Percentiles rank a stretch among this genome's conserved stretches.
Conservation (phyloP, 2,329 filamentous ascomycete species). For the Gyromitra esculenta region DNA sequence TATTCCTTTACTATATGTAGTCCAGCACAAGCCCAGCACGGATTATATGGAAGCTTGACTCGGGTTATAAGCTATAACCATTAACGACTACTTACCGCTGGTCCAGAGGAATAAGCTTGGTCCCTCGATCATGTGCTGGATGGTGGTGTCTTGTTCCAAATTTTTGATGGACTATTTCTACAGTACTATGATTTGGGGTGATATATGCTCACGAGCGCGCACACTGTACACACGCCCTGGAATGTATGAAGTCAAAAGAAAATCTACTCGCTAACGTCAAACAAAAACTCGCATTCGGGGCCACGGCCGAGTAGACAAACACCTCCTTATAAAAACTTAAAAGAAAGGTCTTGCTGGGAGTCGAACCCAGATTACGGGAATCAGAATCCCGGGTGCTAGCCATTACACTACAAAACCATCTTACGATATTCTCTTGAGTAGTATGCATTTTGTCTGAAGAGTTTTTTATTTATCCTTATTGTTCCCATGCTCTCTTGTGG, state of each 20-base stretch:
- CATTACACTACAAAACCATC: conserved; percentile 39
- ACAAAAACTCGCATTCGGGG: not conserved
- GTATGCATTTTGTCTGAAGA: not conserved
- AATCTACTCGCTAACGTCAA: not conserved
- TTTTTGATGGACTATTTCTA: not conserved
- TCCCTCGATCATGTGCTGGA: not conserved
- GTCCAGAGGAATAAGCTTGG: too few species aligned
- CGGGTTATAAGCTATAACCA: not conserved
- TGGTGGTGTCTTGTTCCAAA: not conserved
- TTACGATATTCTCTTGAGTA: too few species aligned
- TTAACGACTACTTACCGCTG: not conserved
- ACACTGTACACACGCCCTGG: not conserved
- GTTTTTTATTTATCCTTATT: too few species aligned
- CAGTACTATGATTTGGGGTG: not conserved
- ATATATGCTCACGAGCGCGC: not conserved
- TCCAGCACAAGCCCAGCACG: not conserved
- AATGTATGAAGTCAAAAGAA: not conserved
- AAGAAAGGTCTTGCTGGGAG: not conserved
- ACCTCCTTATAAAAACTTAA: not conserved
- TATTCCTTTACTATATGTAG: too few species aligned
- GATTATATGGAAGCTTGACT: not conserved
- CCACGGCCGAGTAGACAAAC: not conserved
- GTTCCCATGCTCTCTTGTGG: not conserved
- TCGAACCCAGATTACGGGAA: too few species aligned
- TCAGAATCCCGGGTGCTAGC: too few species aligned